Percentiles rank a stretch among this genome's conserved stretches.
Conservation (phyloP, 768 basidiomycete species). For the Calvatia gigantea region DNA sequence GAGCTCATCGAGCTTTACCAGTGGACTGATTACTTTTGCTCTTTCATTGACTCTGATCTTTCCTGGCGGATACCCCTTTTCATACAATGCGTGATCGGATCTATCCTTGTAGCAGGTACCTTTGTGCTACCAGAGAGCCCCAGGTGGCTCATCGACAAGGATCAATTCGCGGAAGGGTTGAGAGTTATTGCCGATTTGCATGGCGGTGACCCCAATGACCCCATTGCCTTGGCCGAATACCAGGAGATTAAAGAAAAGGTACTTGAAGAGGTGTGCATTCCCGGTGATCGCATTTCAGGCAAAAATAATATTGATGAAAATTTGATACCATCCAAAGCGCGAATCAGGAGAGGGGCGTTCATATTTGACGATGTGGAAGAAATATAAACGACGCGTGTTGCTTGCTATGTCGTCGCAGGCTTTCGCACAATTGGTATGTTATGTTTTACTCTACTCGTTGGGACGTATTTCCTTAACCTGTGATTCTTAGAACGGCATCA, state of each 20-base stretch:
- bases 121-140: constrained; percentile 90
- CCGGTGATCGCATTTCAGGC: neutral
- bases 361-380: constrained; percentile 81
- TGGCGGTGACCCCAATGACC: constrained; percentile 70
- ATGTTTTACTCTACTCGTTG: constrained; percentile 8
- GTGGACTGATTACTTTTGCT: constrained; percentile 96
- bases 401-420: constrained; percentile 95
- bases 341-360: constrained; percentile 71
- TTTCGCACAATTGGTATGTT: constrained; percentile 86
- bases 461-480: neutral
- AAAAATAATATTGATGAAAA: neutral
- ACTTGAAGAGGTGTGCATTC: constrained; percentile 52
- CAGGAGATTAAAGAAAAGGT: constrained; percentile 85
- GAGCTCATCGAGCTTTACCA: constrained; percentile 22
- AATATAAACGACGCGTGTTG: constrained; percentile 82
- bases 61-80: constrained; percentile 92
- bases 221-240: constrained; percentile 77
- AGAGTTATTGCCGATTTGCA: constrained; percentile 85
- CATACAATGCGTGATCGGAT: constrained; percentile 85
- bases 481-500: constrained; percentile 82
- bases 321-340: constrained; percentile 42
- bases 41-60: constrained; percentile 78
- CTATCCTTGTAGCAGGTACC: constrained; percentile 74
- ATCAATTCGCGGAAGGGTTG: constrained; percentile 80
- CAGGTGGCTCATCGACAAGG: constrained; percentile 89